These are phyloP conservation scores for Dryas drummondii DNA, from an alignment of 306 rosid species.

Conservation along the genomic window DNA sequence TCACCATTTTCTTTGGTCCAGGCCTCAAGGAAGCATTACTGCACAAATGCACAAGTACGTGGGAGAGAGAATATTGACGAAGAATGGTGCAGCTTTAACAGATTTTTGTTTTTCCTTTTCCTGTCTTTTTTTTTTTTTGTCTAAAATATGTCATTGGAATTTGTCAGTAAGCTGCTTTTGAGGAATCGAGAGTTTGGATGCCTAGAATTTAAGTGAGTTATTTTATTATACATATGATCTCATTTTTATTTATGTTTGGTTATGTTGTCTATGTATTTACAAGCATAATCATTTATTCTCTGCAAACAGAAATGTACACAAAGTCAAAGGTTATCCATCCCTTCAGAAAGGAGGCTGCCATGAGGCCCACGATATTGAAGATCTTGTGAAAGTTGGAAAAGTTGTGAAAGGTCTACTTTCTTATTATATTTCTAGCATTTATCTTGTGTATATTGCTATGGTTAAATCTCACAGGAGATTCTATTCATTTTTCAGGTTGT, in stretches of 20 bases:
- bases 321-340: conserved; percentile 80
- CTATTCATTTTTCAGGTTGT: conserved; percentile 56
- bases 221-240: conserved; percentile 18
- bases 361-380: conserved; percentile 91
- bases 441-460: not conserved
- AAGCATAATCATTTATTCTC: not conserved
- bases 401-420: conserved; percentile 61
- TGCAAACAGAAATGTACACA: conserved; percentile 57
- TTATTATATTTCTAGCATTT: conserved; percentile 8
- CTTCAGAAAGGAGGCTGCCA: conserved; percentile 90
- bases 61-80: conserved; percentile 72
- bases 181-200: conserved; percentile 61
- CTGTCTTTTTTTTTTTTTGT: not conserved
- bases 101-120: conserved; percentile 17
- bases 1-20: conserved; percentile 25
- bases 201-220: conserved; percentile 75
- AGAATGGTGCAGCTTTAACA: conserved; percentile 59
- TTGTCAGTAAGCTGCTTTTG: conserved; percentile 69
- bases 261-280: conserved; percentile 9
- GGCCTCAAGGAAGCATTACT: conserved; percentile 92
- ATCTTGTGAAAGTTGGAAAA: conserved; percentile 82
- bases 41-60: conserved; percentile 67
- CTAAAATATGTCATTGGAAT: conserved; percentile 34
- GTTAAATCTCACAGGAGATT: conserved; percentile 1
- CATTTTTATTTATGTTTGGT: conserved; percentile 8